phyloP scores from a whole-genome alignment of 2,329 filamentous ascomycete genomes.

The Paradendryphiella salina region DNA sequence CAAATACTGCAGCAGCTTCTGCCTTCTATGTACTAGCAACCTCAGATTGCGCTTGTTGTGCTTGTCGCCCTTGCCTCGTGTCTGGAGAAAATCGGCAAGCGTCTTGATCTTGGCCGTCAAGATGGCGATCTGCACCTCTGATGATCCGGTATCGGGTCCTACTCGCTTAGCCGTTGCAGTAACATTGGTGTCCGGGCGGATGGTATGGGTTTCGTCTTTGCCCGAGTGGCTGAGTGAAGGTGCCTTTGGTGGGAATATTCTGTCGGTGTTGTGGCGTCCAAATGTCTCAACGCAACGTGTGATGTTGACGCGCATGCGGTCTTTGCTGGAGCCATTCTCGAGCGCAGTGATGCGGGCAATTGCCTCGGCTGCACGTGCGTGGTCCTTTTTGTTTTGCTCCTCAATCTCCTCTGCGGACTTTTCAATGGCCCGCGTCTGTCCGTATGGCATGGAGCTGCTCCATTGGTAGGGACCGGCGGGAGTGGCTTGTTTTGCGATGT shows the following conservation, averaged over 20 bases:
- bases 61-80: conserved; percentile 80
- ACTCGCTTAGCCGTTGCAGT: conserved; percentile 58
- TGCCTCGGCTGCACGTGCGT: conserved; percentile 72
- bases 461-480: conserved; percentile 9
- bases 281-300: conserved; percentile 83
- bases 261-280: conserved; percentile 87
- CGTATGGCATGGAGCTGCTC: conserved; percentile 8
- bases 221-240: conserved; percentile 52
- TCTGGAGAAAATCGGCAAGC: conserved; percentile 71
- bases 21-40: conserved; percentile 81
- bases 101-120: conserved; percentile 90
- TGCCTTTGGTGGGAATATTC: conserved; percentile 64
- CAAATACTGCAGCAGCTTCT: conserved; percentile 86
- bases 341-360: conserved; percentile 78
- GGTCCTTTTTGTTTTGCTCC: conserved; percentile 46
- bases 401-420: conserved; percentile 29
- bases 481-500: conserved; percentile 12
- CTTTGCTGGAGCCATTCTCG: conserved; percentile 74
- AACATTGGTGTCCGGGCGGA: conserved; percentile 51
- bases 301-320: conserved; percentile 80
- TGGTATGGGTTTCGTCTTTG: conserved; percentile 47
- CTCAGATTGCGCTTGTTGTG: conserved; percentile 90
- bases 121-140: conserved; percentile 97
- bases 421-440: conserved; percentile 7
- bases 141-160: conserved; percentile 92